phyloP scores from a whole-genome alignment of 495 filamentous ascomycete genomes.

The Aspergillus campestris region DNA sequence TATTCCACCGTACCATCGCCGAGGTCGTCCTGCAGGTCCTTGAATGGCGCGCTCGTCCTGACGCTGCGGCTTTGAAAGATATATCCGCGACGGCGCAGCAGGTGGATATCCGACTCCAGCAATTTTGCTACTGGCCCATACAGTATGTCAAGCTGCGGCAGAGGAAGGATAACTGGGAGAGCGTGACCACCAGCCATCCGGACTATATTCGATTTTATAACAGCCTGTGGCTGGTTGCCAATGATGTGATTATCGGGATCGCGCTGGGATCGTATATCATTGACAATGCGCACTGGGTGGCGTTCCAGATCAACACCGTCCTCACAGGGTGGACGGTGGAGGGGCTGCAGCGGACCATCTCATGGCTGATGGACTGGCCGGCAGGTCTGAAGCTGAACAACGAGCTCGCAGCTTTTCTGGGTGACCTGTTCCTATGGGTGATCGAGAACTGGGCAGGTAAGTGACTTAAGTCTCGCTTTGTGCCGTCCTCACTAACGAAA shows the following conservation, averaged over 20 bases:
- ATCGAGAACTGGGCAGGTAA: slow-evolving; percentile 92
- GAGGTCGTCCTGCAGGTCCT: slow-evolving; percentile 72
- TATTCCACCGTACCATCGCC: slow-evolving; percentile 73
- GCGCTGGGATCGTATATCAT: slow-evolving; percentile 95
- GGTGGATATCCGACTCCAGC: slow-evolving; percentile 92
- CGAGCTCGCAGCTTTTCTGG: slow-evolving; percentile 86
- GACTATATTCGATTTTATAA: slow-evolving; percentile 99
- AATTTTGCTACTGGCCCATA: slow-evolving; percentile 98
- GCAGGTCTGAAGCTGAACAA: slow-evolving; percentile 96
- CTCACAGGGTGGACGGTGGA: slow-evolving; percentile 80
- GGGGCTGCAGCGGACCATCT: slow-evolving; percentile 80
- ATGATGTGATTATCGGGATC: slow-evolving; percentile 98
- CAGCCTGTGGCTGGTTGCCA: slow-evolving; percentile 95
- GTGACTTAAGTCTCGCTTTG: slow-evolving; percentile 7
- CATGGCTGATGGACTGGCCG: slow-evolving; percentile 96
- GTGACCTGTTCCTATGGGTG: slow-evolving; percentile 94
- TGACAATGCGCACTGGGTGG: slow-evolving; percentile 83
- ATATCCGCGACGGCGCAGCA: slow-evolving; percentile 97
- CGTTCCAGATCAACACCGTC: slow-evolving; percentile 68
- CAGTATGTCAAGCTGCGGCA: slow-evolving; percentile 87
- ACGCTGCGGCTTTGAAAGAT: slow-evolving; percentile 83
- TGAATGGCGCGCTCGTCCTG: slow-evolving; percentile 78
- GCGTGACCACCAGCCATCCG: slow-evolving; percentile 87
- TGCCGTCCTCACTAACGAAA: slow-evolving; percentile 9
- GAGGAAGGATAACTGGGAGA: slow-evolving; percentile 89